Base-by-base conservation (phyloP, 257 asterid genomes). In the Cruciata laevipes region DNA sequence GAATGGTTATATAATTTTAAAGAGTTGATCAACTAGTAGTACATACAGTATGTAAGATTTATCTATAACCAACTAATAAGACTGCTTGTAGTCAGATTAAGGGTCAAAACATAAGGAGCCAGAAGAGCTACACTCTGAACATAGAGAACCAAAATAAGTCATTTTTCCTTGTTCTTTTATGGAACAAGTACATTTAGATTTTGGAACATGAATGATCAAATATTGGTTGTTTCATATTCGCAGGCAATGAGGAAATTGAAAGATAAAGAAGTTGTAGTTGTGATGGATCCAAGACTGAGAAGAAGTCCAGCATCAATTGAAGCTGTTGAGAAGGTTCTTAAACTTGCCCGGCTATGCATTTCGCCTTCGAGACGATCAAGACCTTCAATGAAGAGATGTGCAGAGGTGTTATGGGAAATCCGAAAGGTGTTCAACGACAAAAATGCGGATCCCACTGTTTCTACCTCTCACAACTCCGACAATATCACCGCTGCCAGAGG, bases 311-410 rank as follows among this genome's bases (percentile, higher is more conserved):
- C 83, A 31, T 77, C 87, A 0, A 67, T 76, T 13, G 69, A 63
- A 66, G 85, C 84, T 0, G 85, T 83, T 25, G 91, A 86, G 69
- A 75, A 70, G 59, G 80, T 86, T 24, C 83, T 89, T 49, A 82
- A 82, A 75, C 83, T 89, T 4, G 91, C 96, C 5, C 67, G 82
- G 44, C 81, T 72, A 14, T 89, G 95, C 71, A 76, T 89, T 59
- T 84, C 89, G 9, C 83, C 86, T 67, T 75, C 90, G 32, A 86
- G 91, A 65, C 69, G 25, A 6, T 70, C 79, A 18, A 81, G 96
- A 62, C 96, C 91, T 3, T 76, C 95, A 20, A 89, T 89, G 96
- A 83, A 74, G 75, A 77, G 38, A 77, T 89, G 96, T 64, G 91
- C 83, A 9, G 86, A 89, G 73, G 75, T 74, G 14, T 73, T 89